Evolutionary conservation across 805 yeast genomes (phyloP).

Genomic region (Scheffersomyces stipitis): DNA sequence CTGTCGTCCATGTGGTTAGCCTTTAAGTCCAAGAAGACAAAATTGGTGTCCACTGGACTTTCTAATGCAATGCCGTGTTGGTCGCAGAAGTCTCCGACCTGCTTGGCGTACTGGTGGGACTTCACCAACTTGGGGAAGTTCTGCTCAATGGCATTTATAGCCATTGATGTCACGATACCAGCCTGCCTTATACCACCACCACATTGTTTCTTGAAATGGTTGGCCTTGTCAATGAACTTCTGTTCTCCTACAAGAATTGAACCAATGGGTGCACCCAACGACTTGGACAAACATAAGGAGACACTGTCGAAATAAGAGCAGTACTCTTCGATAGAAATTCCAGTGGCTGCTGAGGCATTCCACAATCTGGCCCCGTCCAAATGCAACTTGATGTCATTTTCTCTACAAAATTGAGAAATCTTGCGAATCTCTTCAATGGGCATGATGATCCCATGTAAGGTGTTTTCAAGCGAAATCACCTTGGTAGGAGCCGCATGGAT

Average conservation of each 20-base stretch:
- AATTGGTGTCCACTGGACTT: slow-evolving; percentile 81
- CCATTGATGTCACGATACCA: slow-evolving; percentile 82
- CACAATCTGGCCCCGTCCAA: slow-evolving; percentile 95
- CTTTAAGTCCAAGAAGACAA: slow-evolving; percentile 69
- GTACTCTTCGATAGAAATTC: slow-evolving; percentile 65
- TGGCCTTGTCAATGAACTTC: slow-evolving; percentile 63
- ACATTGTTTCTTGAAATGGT: slow-evolving; percentile 84
- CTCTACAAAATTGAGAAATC: slow-evolving; percentile 69
- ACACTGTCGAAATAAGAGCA: slow-evolving; percentile 83
- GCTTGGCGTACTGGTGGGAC: slow-evolving; percentile 53
- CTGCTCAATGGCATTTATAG: slow-evolving; percentile 71
- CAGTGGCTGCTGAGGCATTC: slow-evolving; percentile 82
- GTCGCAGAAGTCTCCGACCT: slow-evolving; percentile 53
- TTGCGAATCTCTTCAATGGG: slow-evolving; percentile 77
- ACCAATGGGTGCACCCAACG: slow-evolving; percentile 93
- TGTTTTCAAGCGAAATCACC: slow-evolving; percentile 82
- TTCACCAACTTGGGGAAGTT: slow-evolving; percentile 57
- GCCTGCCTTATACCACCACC: slow-evolving; percentile 94
- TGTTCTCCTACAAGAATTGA: slow-evolving; percentile 74
- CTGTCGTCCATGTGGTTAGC: slow-evolving; percentile 56
- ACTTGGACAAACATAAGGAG: slow-evolving; percentile 84
- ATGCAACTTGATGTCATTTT: slow-evolving; percentile 61
- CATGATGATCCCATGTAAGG: slow-evolving; percentile 76
- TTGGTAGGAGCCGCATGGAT: slow-evolving; percentile 88
- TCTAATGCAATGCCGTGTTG: slow-evolving; percentile 56